Percentiles rank a stretch among this genome's conserved stretches.
Conservation (phyloP, 2,329 filamentous ascomycete genomes). For the Ceratocystiopsis sp. region DNA sequence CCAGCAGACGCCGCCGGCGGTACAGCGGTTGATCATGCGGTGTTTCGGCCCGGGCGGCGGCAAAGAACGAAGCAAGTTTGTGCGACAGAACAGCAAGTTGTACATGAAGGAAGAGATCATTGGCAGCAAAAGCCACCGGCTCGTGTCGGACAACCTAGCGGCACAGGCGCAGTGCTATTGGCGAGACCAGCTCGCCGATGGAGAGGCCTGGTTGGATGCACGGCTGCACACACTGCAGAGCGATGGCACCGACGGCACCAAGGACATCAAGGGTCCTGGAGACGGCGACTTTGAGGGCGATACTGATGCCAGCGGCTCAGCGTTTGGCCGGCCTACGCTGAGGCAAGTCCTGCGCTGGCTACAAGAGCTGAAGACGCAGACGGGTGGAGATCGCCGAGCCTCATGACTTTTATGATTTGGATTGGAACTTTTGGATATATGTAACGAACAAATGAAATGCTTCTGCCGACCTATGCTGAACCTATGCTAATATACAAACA, state of each 20-base stretch:
- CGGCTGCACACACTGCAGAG: background rate
- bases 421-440: background rate
- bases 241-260: background rate
- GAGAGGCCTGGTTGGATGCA: slow-evolving; percentile 1
- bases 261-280: background rate
- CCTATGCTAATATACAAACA: background rate
- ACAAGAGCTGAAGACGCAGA: background rate
- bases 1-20: slow-evolving; percentile 7
- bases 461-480: too few relatives aligned
- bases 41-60: slow-evolving; percentile 5
- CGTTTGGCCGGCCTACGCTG: slow-evolving; percentile 3
- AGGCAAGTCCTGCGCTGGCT: slow-evolving; percentile 1
- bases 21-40: slow-evolving; percentile 6
- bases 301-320: background rate
- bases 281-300: background rate
- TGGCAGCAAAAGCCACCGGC: background rate
- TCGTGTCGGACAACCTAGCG: background rate
- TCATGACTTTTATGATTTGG: too few relatives aligned
- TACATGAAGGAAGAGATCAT: slow-evolving; percentile 6
- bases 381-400: background rate
- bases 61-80: slow-evolving; percentile 7
- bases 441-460: too few relatives aligned
- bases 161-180: slow-evolving; percentile 2
- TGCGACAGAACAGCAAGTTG: slow-evolving; percentile 6
- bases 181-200: slow-evolving; percentile 1